Base-by-base conservation (phyloP, 495 filamentous ascomycete genomes). In the Penicillium parvum region DNA sequence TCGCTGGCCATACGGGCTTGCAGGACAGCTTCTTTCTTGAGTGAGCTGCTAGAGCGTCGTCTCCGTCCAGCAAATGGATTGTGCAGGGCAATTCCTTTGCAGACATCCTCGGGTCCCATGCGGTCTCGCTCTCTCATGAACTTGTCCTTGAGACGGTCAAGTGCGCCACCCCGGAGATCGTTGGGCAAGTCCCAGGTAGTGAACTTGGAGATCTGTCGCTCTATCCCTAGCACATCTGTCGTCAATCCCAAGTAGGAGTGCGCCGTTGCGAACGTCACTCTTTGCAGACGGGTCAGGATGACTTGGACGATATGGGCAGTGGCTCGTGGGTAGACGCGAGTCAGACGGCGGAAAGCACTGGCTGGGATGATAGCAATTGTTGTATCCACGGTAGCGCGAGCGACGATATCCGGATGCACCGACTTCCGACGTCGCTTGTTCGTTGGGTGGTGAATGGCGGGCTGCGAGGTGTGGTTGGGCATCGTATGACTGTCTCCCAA, bases 361-460 rank as follows among this genome's bases (percentile, higher is more conserved):
- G 91, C 94, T 3, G 92, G 92, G 49, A 98, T 97, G 54, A 98
- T 92, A 11, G 92, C 92, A 64, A 98, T 96, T 0, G 94, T 98
- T 0, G 91, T 97, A 60, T 98, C 92, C 15, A 94, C 87, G 22
- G 88, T 95, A n/a, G 92, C 92, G 50, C 92, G 79, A 7, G 90
- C 92, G 45, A 97, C 88, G 51, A 98, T 94, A 61, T 98, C 92
- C 9, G 92, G 92, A 65, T 98, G 92, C 0, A 85, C 91, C 2
- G 94, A 97, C 50, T 82, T 84, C 20, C 60, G 75, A 71, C 50
- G 52, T 28, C 66, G 73, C 34, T 64, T 55, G 7, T 32, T 20
- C 7, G 39, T 11, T 16, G 27, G 21, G 2, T 37, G 30, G 25
- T 32, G 36, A 33, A 5, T 12, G 9, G 47, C 33, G 2, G 41